Evolutionary conservation across 148 eudicot genomes (phyloP), one percentile per base, ranked within the genome.

Genomic region (Fallopia convolvulus): DNA sequence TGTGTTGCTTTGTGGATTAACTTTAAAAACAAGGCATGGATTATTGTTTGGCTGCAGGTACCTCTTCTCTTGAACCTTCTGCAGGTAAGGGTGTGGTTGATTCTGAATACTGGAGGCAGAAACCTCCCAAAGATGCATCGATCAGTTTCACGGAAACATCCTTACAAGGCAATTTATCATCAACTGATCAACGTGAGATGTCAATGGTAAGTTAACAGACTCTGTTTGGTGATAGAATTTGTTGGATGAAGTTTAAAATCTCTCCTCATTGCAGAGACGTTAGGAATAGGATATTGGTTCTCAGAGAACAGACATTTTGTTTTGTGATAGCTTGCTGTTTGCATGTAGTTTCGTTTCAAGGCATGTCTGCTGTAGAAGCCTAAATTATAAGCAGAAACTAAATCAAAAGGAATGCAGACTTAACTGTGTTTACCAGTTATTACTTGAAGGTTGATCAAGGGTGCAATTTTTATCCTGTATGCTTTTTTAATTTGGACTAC

Each of bases 251-350:
- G 48, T 61, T 74, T 81, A n/a, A 82, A 85, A 48, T 17, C 77
- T 53, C 73, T 82, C 33, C 58, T 68, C 50, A 79, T 80, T 81
- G 83, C 80, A 78, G 86, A 85, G 76, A 83, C 81, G 73, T 65
- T 80, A 33, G 78, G 78, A 84, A 90, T 80, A 33, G 78, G 78
- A 83, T 91, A 89, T 88, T 94, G 90, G 80, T 30, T 65, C 63
- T 70, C 4, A 23, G 11, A 12, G 36, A 75, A 15, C 47, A 60
- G 68, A 26, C 30, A 0, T 26, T 26, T 26, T 26, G 30, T 26
- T 26, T 26, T 0, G 30, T 26, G 30, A 26, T 26, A 26, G 30
- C 30, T 26, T 26, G 30, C 30, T 26, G 30, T 26, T 26, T 26
- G 30, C 70, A 20, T 58, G 33, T 63, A 63, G 21, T 63, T 63